Conservation (phyloP, 1,284 basidiomycete species). For the Neonothopanus nambi region DNA sequence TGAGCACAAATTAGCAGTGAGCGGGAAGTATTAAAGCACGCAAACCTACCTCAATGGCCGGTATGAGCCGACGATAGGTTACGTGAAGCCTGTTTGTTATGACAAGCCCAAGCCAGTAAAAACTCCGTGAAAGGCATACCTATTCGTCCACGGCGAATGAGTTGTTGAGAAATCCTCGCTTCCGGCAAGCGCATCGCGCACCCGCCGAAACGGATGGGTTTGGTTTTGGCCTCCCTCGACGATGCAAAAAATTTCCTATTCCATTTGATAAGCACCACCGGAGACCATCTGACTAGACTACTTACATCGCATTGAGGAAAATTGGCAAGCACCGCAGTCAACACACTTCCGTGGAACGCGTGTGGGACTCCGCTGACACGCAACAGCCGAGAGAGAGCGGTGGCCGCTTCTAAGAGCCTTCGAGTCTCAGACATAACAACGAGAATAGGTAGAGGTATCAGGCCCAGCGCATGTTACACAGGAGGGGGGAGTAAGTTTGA, state of each 20-base stretch:
- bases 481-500: slow-evolving; percentile 15
- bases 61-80: slow-evolving; percentile 53
- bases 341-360: slow-evolving; percentile 66
- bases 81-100: slow-evolving; percentile 46
- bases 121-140: slow-evolving; percentile 31
- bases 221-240: slow-evolving; percentile 48
- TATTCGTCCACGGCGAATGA: slow-evolving; percentile 52
- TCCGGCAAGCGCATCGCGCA: slow-evolving; percentile 49
- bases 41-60: slow-evolving; percentile 37
- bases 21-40: slow-evolving; percentile 1
- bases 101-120: slow-evolving; percentile 10
- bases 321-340: slow-evolving; percentile 59
- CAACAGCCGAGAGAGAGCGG: slow-evolving; percentile 57
- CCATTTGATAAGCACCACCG: slow-evolving; percentile 10
- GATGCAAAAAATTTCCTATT: slow-evolving; percentile 54
- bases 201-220: slow-evolving; percentile 51
- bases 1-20: slow-evolving; percentile 11
- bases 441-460: slow-evolving; percentile 3
- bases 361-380: slow-evolving; percentile 54
- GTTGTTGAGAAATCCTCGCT: slow-evolving; percentile 44
- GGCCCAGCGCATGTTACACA: slow-evolving; percentile 16
- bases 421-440: slow-evolving; percentile 58
- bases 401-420: slow-evolving; percentile 64
- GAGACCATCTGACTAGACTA: slow-evolving; percentile 19
- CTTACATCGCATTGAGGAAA: slow-evolving; percentile 56